Base-by-base conservation (phyloP, 2,329 filamentous ascomycete species). In the Gaeumannomyces tritici region DNA sequence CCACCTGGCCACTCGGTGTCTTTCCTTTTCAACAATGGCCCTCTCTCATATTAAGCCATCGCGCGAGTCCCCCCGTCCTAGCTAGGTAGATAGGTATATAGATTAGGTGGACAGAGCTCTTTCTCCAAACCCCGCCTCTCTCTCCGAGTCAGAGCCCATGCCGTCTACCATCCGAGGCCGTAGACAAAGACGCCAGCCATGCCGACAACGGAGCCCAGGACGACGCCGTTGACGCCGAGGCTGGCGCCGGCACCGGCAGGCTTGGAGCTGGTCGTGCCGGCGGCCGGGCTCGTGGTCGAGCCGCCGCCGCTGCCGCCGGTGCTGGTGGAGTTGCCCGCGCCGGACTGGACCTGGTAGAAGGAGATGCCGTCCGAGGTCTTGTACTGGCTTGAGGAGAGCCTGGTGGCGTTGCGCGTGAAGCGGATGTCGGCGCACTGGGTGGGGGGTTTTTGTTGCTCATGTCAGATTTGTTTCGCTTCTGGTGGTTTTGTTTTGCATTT, bases 391-490 rank as follows among this genome's bases (percentile, higher is more conserved):
- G 71, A 75, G 29, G 75, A 70, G 21, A 81, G 76, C 11, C 75
- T 71, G 24, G 79, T 76, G 5, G 83, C 78, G 13, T 76, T 75
- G 61, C 76, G 75, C 35, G 79, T 81, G 75, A 93, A 87, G 29
- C 83, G 86, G 66, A 92, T 83, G 68, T 93, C 89, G 70, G 89
- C 87, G 73, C 89, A 93, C 60, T 61, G 54, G 11, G n/a, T 61
- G 54, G 31, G 31, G 21, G 9, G 15, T 42, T 58, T 18, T 35
- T 11, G 28, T 13, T 11, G 12, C n/a, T n/a, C 85, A 35, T 88
- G 64, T 62, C 51, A 58, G 12, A 15, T 3, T 55, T 47, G 33
- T 15, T n/a, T 54, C n/a, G 26, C 62, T 15, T 63, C 71, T 60
- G n/a, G n/a, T n/a, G n/a, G n/a, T n/a, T n/a, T n/a, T n/a, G n/a